These are phyloP conservation scores for Phytophthora tubulina DNA, from an alignment of 352 stramenopile species.

Conservation along the genomic window DNA sequence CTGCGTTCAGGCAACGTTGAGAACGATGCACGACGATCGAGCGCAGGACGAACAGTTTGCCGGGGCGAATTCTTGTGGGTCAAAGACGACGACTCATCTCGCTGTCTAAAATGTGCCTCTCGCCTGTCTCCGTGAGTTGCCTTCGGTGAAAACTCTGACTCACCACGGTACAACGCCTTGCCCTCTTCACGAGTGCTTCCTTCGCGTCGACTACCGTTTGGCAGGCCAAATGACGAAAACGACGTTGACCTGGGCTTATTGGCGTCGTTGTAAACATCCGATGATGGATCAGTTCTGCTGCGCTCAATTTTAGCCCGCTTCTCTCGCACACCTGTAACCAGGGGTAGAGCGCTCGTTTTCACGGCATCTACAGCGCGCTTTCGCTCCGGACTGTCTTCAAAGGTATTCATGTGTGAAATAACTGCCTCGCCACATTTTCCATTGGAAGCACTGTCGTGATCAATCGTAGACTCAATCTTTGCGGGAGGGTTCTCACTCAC, in stretches of 20 bases:
- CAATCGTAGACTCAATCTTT: neutral
- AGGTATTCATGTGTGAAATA: neutral
- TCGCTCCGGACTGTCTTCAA: neutral
- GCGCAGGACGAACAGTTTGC: slow-evolving; percentile 29
- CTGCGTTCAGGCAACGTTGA: slow-evolving; percentile 29
- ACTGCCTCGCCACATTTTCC: neutral
- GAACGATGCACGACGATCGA: slow-evolving; percentile 68
- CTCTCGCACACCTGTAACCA: slow-evolving; percentile 19
- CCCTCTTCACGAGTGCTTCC: slow-evolving; percentile 12
- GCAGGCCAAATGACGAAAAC: slow-evolving; percentile 42
- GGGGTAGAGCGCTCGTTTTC: neutral
- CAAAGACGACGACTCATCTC: slow-evolving; percentile 9
- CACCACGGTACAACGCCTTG: slow-evolving; percentile 10
- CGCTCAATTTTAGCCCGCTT: slow-evolving; percentile 37
- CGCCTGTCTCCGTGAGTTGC: slow-evolving; percentile 28
- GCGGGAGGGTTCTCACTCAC: slow-evolving; percentile 18
- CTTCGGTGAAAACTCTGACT: slow-evolving; percentile 11
- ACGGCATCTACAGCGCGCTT: slow-evolving; percentile 12
- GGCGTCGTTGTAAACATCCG: slow-evolving; percentile 17
- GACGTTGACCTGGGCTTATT: slow-evolving; percentile 51
- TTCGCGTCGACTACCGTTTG: slow-evolving; percentile 16
- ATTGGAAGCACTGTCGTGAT: slow-evolving; percentile 2
- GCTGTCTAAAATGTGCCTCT: slow-evolving; percentile 30
- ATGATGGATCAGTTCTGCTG: slow-evolving; percentile 30
- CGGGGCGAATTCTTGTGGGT: slow-evolving; percentile 31